Conservation (phyloP, 768 basidiomycete genomes). For the Mycena sanguinolenta region DNA sequence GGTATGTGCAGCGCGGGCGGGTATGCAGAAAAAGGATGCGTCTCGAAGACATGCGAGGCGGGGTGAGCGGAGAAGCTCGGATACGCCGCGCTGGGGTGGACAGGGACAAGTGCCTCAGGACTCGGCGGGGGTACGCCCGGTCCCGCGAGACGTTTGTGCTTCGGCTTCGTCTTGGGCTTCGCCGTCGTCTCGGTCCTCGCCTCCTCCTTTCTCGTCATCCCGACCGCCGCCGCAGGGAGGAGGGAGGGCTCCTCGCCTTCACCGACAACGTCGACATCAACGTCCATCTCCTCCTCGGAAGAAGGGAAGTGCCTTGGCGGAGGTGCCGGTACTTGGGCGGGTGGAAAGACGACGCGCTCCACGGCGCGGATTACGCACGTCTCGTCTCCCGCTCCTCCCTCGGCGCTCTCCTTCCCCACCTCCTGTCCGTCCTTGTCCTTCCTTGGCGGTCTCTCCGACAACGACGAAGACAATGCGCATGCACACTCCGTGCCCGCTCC, state of each 20-base stretch:
- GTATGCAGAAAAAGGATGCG: background rate
- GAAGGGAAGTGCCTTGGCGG: background rate
- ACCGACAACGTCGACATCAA: slow-evolving; percentile 38
- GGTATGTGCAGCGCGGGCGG: no score
- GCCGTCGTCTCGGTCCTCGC: no score
- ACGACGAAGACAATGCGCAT: slow-evolving; percentile 60
- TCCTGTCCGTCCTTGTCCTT: background rate
- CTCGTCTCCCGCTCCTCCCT: slow-evolving; percentile 12
- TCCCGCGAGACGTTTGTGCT: slow-evolving; percentile 30
- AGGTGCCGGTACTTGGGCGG: background rate
- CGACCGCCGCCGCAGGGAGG: no score
- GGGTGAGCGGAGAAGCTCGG: background rate
- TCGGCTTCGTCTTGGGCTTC: background rate
- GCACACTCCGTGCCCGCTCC: slow-evolving; percentile 66
- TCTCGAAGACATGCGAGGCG: no score
- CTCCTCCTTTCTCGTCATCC: no score
- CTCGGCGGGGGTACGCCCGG: slow-evolving; percentile 31
- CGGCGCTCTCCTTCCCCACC: slow-evolving; percentile 10
- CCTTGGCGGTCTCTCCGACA: no score
- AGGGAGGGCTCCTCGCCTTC: no score
- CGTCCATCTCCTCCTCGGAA: slow-evolving; percentile 17
- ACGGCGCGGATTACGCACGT: slow-evolving; percentile 36
- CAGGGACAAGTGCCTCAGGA: slow-evolving; percentile 10
- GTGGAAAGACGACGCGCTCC: slow-evolving; percentile 34
- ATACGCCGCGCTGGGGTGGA: no score